Base-by-base conservation (phyloP, 2,329 filamentous ascomycete genomes). In the Catunica adiposa region DNA sequence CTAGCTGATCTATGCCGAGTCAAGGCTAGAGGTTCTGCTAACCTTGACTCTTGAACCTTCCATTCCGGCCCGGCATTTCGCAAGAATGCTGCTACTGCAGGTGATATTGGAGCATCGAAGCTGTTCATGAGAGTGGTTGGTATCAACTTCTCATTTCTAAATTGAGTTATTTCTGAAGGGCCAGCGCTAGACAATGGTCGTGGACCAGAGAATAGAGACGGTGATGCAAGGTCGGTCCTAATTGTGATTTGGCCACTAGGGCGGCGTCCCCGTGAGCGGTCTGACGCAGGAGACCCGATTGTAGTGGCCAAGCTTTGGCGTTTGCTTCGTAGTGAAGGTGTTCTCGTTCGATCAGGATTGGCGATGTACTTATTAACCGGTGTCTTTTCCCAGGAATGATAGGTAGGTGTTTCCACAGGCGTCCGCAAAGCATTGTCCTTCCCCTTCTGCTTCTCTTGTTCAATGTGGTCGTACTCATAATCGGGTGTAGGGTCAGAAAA, bases 1-100 rank as follows among this genome's bases (percentile, higher is more conserved):
- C 53, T 58, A 8, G 48, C 48, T 22, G 53, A 55, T 17, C 56
- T 34, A 22, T 53, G 51, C 22, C 53, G 53, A 23, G 34, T 38
- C 17, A 38, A 26, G 11, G 54, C 51, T 5, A 58, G 31, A 3
- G 56, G 56, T 29, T 58, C 56, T 3, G 50, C 40, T 3, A 58
- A 38, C n/a, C 53, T 53, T 8, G 56, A 58, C 53, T 58, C 56
- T 17, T 53, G 47, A 25, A 53, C 48, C 20, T 53, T n/a, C 56
- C 56, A 56, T 6, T 29, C 53, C 20, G 47, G 23, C 48, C 56
- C 51, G 1, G 31, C 51, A 20, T 40, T 15, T 15, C 20, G 25
- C 42, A 54, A 25, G n/a, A 56, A 52, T 17, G 40, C 47, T n/a
- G 40, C 37, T 14, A 56, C 25, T 8, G 26, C 31, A 3, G 55